Evolutionary conservation across 768 basidiomycete genomes (phyloP).

Genomic region (Trametes coccinea): DNA sequence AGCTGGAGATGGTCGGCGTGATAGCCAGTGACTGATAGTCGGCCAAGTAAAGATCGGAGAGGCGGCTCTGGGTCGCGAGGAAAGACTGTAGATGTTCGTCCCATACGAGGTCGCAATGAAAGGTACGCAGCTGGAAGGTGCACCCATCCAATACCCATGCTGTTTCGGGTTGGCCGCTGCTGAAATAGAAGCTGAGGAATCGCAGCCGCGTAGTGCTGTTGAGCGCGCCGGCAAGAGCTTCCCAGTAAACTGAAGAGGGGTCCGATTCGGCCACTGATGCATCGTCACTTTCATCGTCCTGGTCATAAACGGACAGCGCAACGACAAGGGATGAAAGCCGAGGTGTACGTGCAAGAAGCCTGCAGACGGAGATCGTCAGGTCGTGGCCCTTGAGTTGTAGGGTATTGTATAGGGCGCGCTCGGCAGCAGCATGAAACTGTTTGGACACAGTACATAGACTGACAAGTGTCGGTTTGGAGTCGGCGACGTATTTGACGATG

Average conservation of each 20-base stretch:
- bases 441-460: constrained; percentile 59
- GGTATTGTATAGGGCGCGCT: constrained; percentile 61
- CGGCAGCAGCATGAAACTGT: constrained; percentile 53
- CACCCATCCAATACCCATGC: constrained; percentile 44
- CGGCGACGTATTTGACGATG: constrained; percentile 52
- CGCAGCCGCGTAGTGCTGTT: constrained; percentile 47
- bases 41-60: constrained; percentile 48
- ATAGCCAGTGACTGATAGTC: constrained; percentile 35
- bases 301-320: constrained; percentile 51
- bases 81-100: constrained; percentile 55
- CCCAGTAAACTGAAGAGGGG: constrained; percentile 49
- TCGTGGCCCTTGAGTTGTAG: constrained; percentile 46
- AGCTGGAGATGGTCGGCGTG: constrained; percentile 25
- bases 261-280: constrained; percentile 22
- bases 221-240: constrained; percentile 49
- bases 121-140: constrained; percentile 55
- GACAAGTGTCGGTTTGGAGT: constrained; percentile 53
- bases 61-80: constrained; percentile 46
- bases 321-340: constrained; percentile 55
- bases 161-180: constrained; percentile 29
- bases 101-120: constrained; percentile 71
- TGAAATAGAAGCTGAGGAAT: constrained; percentile 51
- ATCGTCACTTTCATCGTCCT: constrained; percentile 33
- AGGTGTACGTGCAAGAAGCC: constrained; percentile 44
- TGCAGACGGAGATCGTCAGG: constrained; percentile 46